phyloP scores from a whole-genome alignment of 1,284 basidiomycete species.

The Puccinia horiana region DNA sequence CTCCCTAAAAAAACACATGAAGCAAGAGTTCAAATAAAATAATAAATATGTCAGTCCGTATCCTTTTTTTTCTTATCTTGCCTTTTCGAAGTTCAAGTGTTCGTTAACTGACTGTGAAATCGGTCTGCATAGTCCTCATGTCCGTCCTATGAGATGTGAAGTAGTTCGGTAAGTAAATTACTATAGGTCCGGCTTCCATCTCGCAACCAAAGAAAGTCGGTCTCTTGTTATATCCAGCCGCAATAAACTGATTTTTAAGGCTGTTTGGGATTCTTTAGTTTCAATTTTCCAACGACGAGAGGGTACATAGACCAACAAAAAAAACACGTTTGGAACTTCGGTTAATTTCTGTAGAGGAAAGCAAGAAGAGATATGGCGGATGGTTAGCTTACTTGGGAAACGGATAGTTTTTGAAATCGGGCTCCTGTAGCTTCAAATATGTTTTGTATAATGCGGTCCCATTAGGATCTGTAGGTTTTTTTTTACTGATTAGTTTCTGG shows the following conservation, averaged over 20 bases:
- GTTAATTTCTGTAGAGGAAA: too few species aligned
- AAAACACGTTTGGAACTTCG: too few species aligned
- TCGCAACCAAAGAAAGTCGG: conserved; percentile 49
- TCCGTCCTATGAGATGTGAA: conserved; percentile 32
- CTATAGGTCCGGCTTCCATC: background rate
- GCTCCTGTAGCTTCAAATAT: conserved; percentile 25
- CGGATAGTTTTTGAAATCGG: conserved; percentile 16
- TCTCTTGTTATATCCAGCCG: conserved; percentile 33
- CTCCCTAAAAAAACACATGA: conserved; percentile 2
- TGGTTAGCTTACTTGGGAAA: conserved; percentile 18
- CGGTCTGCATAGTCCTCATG: conserved; percentile 37
- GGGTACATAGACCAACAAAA: too few species aligned
- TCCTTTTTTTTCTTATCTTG: background rate
- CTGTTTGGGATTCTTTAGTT: conserved; percentile 40
- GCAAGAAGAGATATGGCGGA: background rate
- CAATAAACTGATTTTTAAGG: conserved; percentile 7
- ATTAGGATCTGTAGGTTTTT: conserved; percentile 43
- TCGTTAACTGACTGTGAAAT: conserved; percentile 32
- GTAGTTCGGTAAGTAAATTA: conserved; percentile 47
- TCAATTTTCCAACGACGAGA: background rate
- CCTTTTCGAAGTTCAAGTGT: background rate
- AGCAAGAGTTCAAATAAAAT: background rate
- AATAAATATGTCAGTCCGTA: background rate
- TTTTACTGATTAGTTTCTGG: background rate
- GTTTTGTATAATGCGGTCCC: conserved; percentile 40